phyloP scores from a whole-genome alignment of 371 early-diverging fungal species.

The Mortierella sp. region DNA sequence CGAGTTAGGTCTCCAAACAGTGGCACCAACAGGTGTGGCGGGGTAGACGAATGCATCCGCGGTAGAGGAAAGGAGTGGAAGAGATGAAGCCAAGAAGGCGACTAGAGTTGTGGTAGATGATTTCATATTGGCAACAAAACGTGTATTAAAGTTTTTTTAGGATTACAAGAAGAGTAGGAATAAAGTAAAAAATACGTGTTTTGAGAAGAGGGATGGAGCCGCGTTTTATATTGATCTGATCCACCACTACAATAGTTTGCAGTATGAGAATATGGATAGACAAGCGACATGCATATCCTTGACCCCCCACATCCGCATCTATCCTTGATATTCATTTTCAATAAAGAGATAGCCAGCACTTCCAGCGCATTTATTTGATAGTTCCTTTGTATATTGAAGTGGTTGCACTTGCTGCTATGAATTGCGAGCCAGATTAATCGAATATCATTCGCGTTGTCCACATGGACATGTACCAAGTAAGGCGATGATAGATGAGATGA shows the following conservation, averaged over 20 bases:
- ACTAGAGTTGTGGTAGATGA: neutral
- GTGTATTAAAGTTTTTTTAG: neutral
- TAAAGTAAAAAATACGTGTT: neutral
- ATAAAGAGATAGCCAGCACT: neutral
- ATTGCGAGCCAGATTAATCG: too few species aligned
- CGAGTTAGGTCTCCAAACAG: conserved; percentile 42
- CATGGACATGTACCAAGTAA: too few species aligned
- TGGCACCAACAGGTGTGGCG: conserved; percentile 20
- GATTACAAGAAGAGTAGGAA: neutral
- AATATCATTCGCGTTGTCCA: too few species aligned
- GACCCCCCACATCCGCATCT: neutral
- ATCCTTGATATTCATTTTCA: neutral
- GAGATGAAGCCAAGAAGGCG: neutral
- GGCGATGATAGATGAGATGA: neutral
- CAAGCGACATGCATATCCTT: too few species aligned
- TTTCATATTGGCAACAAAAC: neutral
- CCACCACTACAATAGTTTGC: too few species aligned
- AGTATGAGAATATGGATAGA: too few species aligned
- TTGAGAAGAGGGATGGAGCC: neutral
- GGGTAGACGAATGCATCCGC: conserved; percentile 45
- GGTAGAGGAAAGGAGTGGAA: conserved; percentile 1
- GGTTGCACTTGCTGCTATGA: too few species aligned
- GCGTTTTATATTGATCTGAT: conserved; percentile 1
- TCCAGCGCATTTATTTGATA: neutral
- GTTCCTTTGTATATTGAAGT: too few species aligned